phyloP scores from a whole-genome alignment of 2,329 filamentous ascomycete species.

The Colletotrichum sp. region DNA sequence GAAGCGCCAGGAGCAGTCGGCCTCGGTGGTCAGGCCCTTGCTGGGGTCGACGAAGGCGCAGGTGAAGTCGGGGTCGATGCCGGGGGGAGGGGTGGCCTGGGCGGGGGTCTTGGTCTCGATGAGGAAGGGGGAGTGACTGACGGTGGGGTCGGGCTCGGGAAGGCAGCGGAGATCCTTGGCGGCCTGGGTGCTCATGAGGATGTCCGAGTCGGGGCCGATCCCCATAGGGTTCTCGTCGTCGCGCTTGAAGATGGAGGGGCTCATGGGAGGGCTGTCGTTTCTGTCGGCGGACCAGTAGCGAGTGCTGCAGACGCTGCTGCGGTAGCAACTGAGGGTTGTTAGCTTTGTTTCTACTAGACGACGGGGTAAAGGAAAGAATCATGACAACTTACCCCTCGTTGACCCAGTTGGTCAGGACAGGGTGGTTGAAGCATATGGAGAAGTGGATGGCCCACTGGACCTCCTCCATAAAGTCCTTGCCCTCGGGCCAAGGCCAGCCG shows the following conservation, averaged over 20 bases:
- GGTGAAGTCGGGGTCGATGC: neutral
- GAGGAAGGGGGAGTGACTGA: neutral
- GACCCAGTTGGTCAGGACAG: neutral
- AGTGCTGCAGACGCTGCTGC: neutral
- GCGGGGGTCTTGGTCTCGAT: neutral
- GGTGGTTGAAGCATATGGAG: neutral
- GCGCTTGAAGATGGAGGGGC: neutral
- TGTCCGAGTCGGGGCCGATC: neutral
- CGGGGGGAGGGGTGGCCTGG: neutral
- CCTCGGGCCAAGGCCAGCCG: neutral
- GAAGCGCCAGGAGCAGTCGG: neutral
- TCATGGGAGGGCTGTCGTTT: neutral
- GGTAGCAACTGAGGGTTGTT: neutral
- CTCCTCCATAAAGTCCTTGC: neutral
- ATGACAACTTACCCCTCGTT: neutral
- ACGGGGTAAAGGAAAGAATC: fast-evolving
- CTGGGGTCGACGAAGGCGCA: neutral
- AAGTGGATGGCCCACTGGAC: neutral
- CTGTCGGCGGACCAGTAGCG: neutral
- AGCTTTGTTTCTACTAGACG: neutral
- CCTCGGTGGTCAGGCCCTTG: neutral
- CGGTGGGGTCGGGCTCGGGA: neutral
- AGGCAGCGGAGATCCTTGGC: neutral
- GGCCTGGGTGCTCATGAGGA: neutral
- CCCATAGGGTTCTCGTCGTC: neutral